Percentiles rank a stretch among this genome's conserved stretches.
Evolutionary conservation across 352 stramenopile genomes (phyloP).

Genomic region (Phytophthora foliorum): DNA sequence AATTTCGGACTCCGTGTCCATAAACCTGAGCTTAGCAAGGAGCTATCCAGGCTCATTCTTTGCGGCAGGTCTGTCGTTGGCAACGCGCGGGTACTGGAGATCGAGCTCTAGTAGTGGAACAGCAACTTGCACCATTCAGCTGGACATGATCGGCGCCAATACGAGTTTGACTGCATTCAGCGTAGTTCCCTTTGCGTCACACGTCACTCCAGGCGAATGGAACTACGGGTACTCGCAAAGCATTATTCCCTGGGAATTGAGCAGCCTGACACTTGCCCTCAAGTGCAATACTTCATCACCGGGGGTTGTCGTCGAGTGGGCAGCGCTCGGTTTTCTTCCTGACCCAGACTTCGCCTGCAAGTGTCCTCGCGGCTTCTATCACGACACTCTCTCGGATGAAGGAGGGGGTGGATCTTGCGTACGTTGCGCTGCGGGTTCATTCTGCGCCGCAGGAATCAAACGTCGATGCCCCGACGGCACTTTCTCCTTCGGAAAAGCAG

Average conservation of each 20-base stretch:
- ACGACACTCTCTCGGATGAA: constrained; percentile 30
- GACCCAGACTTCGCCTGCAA: constrained; percentile 62
- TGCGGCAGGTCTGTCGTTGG: constrained; percentile 48
- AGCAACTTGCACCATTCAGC: constrained; percentile 35
- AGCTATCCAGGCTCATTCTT: constrained; percentile 51
- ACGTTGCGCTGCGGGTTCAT: constrained; percentile 67
- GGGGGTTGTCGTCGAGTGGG: constrained; percentile 52
- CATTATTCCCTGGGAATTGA: constrained; percentile 52
- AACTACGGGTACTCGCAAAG: constrained; percentile 45
- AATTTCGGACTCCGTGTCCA: constrained; percentile 30
- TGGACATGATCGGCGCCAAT: constrained; percentile 41
- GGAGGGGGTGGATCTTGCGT: constrained; percentile 39
- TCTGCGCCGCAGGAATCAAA: constrained; percentile 66
- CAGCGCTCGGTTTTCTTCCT: constrained; percentile 60
- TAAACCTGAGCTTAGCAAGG: constrained; percentile 29
- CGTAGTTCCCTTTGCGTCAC: constrained; percentile 20
- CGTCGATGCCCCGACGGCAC: constrained; percentile 50
- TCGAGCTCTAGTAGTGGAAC: not conserved
- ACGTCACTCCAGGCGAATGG: constrained; percentile 34
- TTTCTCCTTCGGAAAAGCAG: constrained; percentile 71
- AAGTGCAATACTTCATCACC: constrained; percentile 55
- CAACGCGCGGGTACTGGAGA: constrained; percentile 53
- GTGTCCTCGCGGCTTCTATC: constrained; percentile 69
- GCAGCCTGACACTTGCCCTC: constrained; percentile 40
- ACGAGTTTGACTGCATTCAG: constrained; percentile 22